These are phyloP conservation scores for Mallotus japonicus DNA, from an alignment of 441 rosid genomes.

Conservation along the genomic window DNA sequence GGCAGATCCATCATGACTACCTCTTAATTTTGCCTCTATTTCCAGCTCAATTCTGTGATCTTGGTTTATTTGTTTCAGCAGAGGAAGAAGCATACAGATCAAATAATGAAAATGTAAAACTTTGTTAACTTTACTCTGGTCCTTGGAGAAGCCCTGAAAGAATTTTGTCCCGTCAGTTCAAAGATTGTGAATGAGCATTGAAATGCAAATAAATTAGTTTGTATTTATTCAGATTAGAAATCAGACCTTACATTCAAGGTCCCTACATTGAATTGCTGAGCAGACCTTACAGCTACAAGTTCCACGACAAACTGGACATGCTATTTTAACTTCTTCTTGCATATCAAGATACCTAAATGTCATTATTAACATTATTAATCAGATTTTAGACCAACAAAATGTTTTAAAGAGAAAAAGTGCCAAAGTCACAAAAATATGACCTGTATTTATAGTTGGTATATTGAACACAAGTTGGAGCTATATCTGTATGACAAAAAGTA, in stretches of 20 bases:
- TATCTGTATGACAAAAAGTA: slow-evolving; percentile 7
- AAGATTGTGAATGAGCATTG: slow-evolving; percentile 19
- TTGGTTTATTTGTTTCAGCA: slow-evolving; percentile 68
- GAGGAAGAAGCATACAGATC: slow-evolving; percentile 94
- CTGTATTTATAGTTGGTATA: background rate
- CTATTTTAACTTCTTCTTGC: slow-evolving; percentile 68
- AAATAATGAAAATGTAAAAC: slow-evolving; percentile 85
- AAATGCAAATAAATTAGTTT: slow-evolving; percentile 18
- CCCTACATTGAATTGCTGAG: slow-evolving; percentile 51
- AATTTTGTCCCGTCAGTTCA: slow-evolving; percentile 21
- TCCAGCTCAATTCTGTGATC: slow-evolving; percentile 64
- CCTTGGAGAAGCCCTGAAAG: slow-evolving; percentile 61
- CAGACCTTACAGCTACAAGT: slow-evolving; percentile 82
- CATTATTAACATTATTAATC: slow-evolving; percentile 26
- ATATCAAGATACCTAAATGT: slow-evolving; percentile 51
- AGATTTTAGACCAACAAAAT: slow-evolving; percentile 7
- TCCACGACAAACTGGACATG: slow-evolving; percentile 85
- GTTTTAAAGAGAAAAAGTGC: slow-evolving; percentile 8
- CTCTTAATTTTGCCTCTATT: slow-evolving; percentile 67
- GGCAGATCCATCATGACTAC: slow-evolving; percentile 31
- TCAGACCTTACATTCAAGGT: slow-evolving; percentile 81
- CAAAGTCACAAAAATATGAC: slow-evolving; percentile 4
- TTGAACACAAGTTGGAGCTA: slow-evolving; percentile 12
- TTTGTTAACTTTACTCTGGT: slow-evolving; percentile 58
- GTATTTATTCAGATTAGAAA: slow-evolving; percentile 27